phyloP scores from a whole-genome alignment of 1,139 yeast species.

The Candida buenavistaensis region DNA sequence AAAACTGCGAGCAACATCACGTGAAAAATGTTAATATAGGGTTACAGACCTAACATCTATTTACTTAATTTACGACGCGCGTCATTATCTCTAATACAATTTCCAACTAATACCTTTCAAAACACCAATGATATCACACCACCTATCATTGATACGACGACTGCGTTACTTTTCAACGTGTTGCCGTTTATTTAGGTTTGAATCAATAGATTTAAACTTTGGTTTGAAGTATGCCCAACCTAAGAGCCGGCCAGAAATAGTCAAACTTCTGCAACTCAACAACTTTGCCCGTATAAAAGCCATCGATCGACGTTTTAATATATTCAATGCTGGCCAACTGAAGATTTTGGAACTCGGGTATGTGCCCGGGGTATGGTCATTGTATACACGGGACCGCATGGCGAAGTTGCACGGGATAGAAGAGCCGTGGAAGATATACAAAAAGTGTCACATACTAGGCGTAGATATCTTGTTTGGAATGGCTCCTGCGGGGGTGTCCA shows the following conservation, averaged over 20 bases:
- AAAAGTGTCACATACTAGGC: constrained; percentile 72
- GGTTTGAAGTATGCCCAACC: no score
- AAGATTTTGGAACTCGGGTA: constrained; percentile 59
- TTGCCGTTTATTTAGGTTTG: no score
- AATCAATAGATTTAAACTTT: constrained; percentile 1
- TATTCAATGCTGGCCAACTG: constrained; percentile 27
- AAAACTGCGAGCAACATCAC: background rate
- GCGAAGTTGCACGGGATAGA: constrained; percentile 28
- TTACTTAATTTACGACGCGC: no score
- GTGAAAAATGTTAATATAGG: background rate
- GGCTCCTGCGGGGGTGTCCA: constrained; percentile 78
- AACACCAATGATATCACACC: no score
- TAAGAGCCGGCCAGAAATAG: no score
- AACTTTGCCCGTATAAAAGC: constrained; percentile 27
- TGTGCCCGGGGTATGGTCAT: constrained; percentile 97
- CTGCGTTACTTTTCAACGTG: no score
- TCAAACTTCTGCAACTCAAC: no score
- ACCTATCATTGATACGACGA: no score
- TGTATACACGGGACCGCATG: constrained; percentile 53
- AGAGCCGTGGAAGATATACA: constrained; percentile 49
- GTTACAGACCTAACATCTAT: background rate
- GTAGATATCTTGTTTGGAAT: constrained; percentile 76
- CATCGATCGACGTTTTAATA: constrained; percentile 28
- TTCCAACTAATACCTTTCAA: no score
- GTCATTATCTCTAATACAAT: no score